These are phyloP conservation scores for Hymenoscyphus linearis DNA, from an alignment of 2,329 filamentous ascomycete genomes.

Conservation along the genomic window DNA sequence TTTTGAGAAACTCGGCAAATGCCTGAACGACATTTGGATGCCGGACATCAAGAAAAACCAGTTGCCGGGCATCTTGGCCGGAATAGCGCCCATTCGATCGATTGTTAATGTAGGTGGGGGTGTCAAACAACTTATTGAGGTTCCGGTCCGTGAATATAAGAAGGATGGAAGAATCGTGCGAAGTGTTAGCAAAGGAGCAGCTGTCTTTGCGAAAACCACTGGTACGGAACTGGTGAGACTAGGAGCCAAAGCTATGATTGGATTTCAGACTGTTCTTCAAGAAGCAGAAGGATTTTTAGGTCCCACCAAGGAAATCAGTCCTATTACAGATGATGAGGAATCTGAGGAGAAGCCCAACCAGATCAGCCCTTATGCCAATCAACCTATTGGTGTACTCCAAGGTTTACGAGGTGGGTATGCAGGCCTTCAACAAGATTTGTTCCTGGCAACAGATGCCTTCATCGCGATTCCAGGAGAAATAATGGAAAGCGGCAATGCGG, in stretches of 20 bases:
- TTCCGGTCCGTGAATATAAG: constrained; percentile 86
- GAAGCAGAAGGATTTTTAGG: constrained; percentile 77
- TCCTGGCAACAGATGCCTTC: constrained; percentile 81
- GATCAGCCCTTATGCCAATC: constrained; percentile 88
- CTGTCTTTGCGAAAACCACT: constrained; percentile 87
- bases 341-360: constrained; percentile 69
- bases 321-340: constrained; percentile 47
- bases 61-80: constrained; percentile 80
- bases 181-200: constrained; percentile 84
- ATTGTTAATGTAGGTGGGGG: constrained; percentile 88
- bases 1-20: constrained; percentile 84
- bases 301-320: constrained; percentile 33
- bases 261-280: constrained; percentile 88
- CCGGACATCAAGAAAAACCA: constrained; percentile 88
- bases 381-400: constrained; percentile 82
- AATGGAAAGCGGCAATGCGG: constrained; percentile 77
- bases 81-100: constrained; percentile 82
- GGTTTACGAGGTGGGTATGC: constrained; percentile 78
- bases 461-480: constrained; percentile 91
- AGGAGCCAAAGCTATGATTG: constrained; percentile 89
- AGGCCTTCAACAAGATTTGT: constrained; percentile 80
- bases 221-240: constrained; percentile 91
- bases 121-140: constrained; percentile 77
- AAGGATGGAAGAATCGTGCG: constrained; percentile 91
- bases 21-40: constrained; percentile 93